Base-by-base conservation (phyloP, 805 yeast species). In the Candida boidinii region DNA sequence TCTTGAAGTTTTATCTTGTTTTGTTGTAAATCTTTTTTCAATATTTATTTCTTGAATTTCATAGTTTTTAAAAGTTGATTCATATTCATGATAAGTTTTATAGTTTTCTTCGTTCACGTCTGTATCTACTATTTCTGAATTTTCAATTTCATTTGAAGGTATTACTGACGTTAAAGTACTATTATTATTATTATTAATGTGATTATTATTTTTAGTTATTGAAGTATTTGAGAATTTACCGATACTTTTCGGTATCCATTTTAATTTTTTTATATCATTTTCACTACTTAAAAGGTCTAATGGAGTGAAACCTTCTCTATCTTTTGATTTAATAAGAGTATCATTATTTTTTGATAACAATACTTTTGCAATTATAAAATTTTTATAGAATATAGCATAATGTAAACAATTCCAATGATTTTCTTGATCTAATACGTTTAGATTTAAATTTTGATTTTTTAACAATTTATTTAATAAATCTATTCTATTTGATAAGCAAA, bases 321-420 rank as follows among this genome's bases (percentile, higher is more conserved):
- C 96, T 43, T 76, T 78, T 19, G 70, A 58, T 25, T 66, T 65
- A 21, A 79, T 49, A 8, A 76, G 50, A 1, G 56, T 46, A 11
- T 54, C 48, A 13, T 39, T 38, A 22, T 34, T 37, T 3, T 38
- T 29, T 3, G 42, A 24, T 8, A 73, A 34, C 8, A 76, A 42
- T 7, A 55, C 53, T 33, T 64, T 67, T 8, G 79, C 76, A 47
- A 80, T 69, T 14, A 67, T 48, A 26, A 79, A 56, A 34, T 79
- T 64, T 22, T 76, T 81, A 39, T 70, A 58, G 42, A 63, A 72
- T 11, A 82, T 58, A 4, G 86, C 73, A 38, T 76, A 70, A 53
- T 88, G 96, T 19, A 88, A 60, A 17, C 85, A 73, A 27, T 83
- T 81, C 80, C 94, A 87, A 2, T 85, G 81, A 48, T 73, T 84